Evolutionary conservation across 1,284 basidiomycete genomes (phyloP).

Genomic region (Phlebopus sp.): DNA sequence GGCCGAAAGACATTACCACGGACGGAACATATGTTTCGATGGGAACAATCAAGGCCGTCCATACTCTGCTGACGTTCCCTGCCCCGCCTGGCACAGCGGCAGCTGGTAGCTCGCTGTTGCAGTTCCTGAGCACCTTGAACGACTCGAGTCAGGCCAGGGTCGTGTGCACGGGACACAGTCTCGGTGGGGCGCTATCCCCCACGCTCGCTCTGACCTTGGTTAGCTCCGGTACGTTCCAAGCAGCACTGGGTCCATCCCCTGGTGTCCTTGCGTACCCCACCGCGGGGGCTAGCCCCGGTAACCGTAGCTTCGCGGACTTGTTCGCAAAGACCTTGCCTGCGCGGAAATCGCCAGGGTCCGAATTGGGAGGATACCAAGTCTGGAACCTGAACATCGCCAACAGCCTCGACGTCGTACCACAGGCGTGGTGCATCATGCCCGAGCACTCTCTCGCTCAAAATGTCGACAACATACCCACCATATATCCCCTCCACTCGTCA

Average conservation of each 20-base stretch:
- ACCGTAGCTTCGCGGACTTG: constrained; percentile 12
- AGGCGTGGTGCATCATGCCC: constrained; percentile 9
- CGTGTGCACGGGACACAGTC: constrained; percentile 12
- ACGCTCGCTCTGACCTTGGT: constrained; percentile 14
- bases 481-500: constrained; percentile 5
- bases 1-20: not conserved
- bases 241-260: not conserved
- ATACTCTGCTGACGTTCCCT: constrained; percentile 8
- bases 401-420: constrained; percentile 11
- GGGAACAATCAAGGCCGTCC: not conserved
- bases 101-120: constrained; percentile 7
- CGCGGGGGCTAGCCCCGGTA: constrained; percentile 11
- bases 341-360: not conserved
- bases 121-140: constrained; percentile 8
- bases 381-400: constrained; percentile 23
- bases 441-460: constrained; percentile 7
- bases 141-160: not conserved
- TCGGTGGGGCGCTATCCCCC: constrained; percentile 12
- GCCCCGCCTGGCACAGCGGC: not conserved
- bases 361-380: constrained; percentile 1
- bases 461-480: constrained; percentile 13
- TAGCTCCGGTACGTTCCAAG: not conserved
- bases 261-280: constrained; percentile 6
- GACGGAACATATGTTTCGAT: constrained; percentile 1
- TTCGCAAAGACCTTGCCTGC: constrained; percentile 10